Evolutionary conservation across 495 filamentous ascomycete genomes (phyloP), one percentile per base, ranked within the genome.

Genomic region (Trichoderma reesei): DNA sequence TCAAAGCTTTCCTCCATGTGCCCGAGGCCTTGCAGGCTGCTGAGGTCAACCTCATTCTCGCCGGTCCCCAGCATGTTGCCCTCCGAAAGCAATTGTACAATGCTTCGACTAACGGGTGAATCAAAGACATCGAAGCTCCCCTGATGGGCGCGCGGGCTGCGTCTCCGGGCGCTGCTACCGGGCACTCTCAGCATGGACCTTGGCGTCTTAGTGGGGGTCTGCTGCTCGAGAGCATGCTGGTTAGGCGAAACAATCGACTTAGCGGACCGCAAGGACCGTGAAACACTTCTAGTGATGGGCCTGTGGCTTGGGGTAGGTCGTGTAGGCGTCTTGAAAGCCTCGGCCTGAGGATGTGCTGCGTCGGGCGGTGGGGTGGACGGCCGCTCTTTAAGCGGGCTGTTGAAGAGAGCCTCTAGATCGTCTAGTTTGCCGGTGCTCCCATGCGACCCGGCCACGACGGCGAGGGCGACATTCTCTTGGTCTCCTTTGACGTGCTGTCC

Each of bases 281-380:
- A 79, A 60, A 82, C 77, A 69, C 82, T 85, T 69, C 82, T 73
- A 68, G 81, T 83, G 65, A 83, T 75, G 26, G 81, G 81, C 64
- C 82, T 74, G 69, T 83, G 81, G 67, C 72, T 82, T n/a, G 82
- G 81, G 0, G 83, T 81, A 66, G 81, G 74, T 68, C 83, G 72
- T 65, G 79, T 80, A 62, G 84, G 83, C 5, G 84, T 81, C 38
- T 78, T 77, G 68, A 86, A 86, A 1, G 77, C 78, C 3, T 75
- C 76, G 18, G 73, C 72, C 37, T 86, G 87, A 2, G 84, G 84
- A 10, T 87, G 73, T 44, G 83, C 68, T 37, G 78, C 73, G 61
- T 83, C 83, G 20, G 80, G 80, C 33, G 83, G 83, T 11, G 90
- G 90, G 38, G 87, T 91, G 44, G 79, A 80, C 31, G 85, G 85